These are phyloP conservation scores for Rubia occidens DNA, from an alignment of 305 asterid species.

Conservation along the genomic window DNA sequence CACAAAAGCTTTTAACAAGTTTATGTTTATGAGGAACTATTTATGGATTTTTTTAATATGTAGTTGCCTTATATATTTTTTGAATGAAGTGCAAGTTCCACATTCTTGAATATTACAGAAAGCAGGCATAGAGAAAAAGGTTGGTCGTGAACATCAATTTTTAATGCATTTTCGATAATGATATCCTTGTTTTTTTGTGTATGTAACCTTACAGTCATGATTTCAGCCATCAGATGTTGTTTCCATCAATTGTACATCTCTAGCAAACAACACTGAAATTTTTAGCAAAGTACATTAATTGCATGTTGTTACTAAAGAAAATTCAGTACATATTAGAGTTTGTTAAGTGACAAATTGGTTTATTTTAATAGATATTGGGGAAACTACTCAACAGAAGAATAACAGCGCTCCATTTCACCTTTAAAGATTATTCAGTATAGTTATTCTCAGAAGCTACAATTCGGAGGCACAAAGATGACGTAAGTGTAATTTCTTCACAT, in stretches of 20 bases:
- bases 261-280: constrained; percentile 58
- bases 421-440: constrained; percentile 56
- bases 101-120: too few species aligned
- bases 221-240: constrained; percentile 52
- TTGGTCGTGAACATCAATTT: too few species aligned
- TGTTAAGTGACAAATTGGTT: constrained; percentile 15
- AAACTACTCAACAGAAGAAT: constrained; percentile 31
- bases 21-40: too few species aligned
- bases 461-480: constrained; percentile 55
- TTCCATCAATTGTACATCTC: constrained; percentile 76
- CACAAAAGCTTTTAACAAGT: too few species aligned
- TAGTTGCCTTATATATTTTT: too few species aligned
- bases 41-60: too few species aligned
- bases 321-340: neutral
- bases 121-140: too few species aligned
- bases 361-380: constrained; percentile 50
- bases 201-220: constrained; percentile 40
- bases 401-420: constrained; percentile 36
- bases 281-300: constrained; percentile 64
- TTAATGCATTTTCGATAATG: too few species aligned
- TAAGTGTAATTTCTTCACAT: constrained; percentile 21
- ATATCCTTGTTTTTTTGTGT: neutral
- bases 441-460: constrained; percentile 51
- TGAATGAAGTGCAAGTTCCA: too few species aligned
- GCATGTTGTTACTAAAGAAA: constrained; percentile 9